Conservation (phyloP, 106 monocot species). For the Dactylorhiza incarnata region DNA sequence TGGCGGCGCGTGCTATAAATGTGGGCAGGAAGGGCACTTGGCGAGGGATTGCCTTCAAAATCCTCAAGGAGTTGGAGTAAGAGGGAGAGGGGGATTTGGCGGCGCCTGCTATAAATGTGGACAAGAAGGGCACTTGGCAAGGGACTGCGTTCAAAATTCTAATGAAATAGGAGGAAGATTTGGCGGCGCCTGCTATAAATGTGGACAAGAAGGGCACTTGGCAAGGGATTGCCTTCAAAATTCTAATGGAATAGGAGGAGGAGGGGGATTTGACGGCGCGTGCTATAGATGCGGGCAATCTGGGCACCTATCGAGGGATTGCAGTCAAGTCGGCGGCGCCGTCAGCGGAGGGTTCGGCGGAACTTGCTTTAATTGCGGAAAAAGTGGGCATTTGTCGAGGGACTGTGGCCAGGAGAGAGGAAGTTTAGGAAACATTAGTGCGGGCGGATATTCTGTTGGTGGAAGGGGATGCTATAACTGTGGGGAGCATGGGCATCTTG, state of each 20-base stretch:
- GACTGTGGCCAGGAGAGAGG: conserved; percentile 17
- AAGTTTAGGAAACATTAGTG: background rate
- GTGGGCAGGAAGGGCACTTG: background rate
- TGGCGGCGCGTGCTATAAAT: background rate
- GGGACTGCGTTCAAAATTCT: background rate
- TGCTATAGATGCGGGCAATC: conserved; percentile 29
- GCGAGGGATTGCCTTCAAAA: conserved; percentile 2
- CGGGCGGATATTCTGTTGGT: conserved; percentile 11
- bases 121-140: background rate
- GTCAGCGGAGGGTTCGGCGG: background rate
- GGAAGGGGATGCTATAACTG: conserved; percentile 36
- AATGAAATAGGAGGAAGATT: background rate
- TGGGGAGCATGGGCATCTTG: conserved; percentile 37
- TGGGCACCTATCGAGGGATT: background rate
- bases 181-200: background rate
- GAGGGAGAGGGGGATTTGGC: background rate
- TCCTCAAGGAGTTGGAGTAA: background rate
- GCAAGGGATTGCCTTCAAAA: background rate
- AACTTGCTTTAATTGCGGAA: background rate
- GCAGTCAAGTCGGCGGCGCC: background rate
- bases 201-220: background rate
- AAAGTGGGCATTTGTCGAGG: conserved; percentile 27
- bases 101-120: background rate
- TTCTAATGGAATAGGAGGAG: background rate
- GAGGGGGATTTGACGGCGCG: conserved; percentile 10